Conservation (phyloP, 2,329 filamentous ascomycete genomes). For the Fusarium sp. region DNA sequence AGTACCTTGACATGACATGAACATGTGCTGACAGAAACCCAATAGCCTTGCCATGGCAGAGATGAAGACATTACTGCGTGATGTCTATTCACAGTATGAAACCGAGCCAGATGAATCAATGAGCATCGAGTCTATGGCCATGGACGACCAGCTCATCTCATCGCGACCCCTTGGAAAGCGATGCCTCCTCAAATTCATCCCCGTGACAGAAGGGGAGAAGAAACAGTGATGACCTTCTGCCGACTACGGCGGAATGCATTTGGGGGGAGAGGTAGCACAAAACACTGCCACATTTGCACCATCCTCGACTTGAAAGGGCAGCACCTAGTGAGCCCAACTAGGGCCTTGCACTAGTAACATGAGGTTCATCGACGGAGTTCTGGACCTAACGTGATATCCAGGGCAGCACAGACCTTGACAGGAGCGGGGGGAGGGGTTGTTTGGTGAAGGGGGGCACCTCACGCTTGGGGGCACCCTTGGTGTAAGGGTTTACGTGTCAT, state of each 20-base stretch:
- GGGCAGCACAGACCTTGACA: background rate
- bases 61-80: constrained; percentile 75
- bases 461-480: background rate
- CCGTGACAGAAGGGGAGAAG: constrained; percentile 38
- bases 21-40: background rate
- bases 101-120: constrained; percentile 67
- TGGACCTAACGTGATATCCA: background rate
- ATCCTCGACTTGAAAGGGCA: background rate
- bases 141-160: constrained; percentile 77
- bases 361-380: background rate
- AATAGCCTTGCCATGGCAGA: constrained; percentile 69
- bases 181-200: constrained; percentile 66
- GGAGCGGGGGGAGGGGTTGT: background rate
- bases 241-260: background rate
- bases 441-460: background rate
- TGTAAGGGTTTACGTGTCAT: background rate
- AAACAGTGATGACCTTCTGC: background rate
- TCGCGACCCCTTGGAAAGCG: constrained; percentile 70
- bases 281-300: background rate
- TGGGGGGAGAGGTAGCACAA: background rate
- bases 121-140: constrained; percentile 68
- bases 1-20: background rate
- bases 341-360: background rate
- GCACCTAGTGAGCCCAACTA: background rate
- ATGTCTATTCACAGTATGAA: constrained; percentile 69